Percentiles rank a stretch among this genome's conserved stretches.
phyloP scores from a whole-genome alignment of 805 yeast genomes.

The Saitoella complicata region DNA sequence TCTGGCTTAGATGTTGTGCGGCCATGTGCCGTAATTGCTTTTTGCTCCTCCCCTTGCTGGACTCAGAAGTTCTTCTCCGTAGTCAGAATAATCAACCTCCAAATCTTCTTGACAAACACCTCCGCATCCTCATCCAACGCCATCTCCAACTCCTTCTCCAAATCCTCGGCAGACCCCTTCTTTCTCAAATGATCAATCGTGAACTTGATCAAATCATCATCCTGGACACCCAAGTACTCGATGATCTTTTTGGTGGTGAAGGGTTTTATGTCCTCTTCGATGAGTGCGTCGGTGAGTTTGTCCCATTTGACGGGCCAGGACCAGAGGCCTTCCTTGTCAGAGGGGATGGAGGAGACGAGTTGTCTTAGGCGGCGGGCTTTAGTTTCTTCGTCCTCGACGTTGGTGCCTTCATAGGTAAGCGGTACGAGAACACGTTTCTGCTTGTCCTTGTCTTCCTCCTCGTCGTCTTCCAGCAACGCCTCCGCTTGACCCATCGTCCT shows the following conservation, averaged over 20 bases:
- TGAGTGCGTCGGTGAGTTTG: constrained; percentile 8
- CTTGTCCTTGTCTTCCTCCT: not conserved
- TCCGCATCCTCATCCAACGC: constrained; percentile 32
- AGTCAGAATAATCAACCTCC: constrained; percentile 15
- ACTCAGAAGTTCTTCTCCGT: constrained; percentile 8
- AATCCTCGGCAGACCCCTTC: constrained; percentile 15
- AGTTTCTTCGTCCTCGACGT: not conserved
- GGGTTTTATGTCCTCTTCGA: constrained; percentile 14
- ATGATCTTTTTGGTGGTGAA: constrained; percentile 13
- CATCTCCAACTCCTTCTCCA: constrained; percentile 17
- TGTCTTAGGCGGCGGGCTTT: not conserved
- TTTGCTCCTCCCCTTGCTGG: too few relatives aligned
- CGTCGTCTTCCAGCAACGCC: constrained; percentile 1
- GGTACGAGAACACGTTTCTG: not conserved
- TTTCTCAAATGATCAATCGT: constrained; percentile 14
- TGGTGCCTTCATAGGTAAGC: not conserved
- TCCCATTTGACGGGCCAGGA: constrained; percentile 16
- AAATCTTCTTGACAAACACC: constrained; percentile 14
- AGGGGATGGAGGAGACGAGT: constrained; percentile 10
- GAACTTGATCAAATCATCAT: constrained; percentile 20
- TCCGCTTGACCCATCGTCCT: too few relatives aligned
- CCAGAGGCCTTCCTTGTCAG: constrained; percentile 10
- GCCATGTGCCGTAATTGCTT: too few relatives aligned
- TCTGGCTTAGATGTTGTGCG: too few relatives aligned
- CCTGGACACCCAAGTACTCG: constrained; percentile 20